A percentile compares a stretch with the other conserved stretches of the same genome.
Conservation (phyloP, 108 stramenopile genomes). For the Licmophora abbreviata region DNA sequence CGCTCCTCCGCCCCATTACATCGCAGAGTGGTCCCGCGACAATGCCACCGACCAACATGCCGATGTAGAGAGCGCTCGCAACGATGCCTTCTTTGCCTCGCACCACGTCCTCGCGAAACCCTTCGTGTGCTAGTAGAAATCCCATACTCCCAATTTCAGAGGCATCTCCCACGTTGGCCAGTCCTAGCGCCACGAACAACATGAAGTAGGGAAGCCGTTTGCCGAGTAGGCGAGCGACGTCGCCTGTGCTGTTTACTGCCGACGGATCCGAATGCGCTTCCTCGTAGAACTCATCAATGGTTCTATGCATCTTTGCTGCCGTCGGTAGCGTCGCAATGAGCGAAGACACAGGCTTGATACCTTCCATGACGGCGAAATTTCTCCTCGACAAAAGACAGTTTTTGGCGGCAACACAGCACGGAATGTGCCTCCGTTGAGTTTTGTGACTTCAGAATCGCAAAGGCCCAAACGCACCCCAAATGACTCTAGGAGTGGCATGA, state of each 20-base stretch:
- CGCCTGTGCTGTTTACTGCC: neutral
- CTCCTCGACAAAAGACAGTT: too few relatives aligned
- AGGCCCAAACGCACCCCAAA: too few relatives aligned
- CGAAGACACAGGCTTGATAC: too few relatives aligned
- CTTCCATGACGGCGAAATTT: too few relatives aligned
- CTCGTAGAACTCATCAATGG: slow-evolving; percentile 3
- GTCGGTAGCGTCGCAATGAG: too few relatives aligned
- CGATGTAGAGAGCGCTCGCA: slow-evolving; percentile 59
- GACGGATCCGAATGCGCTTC: neutral
- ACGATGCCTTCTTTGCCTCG: slow-evolving; percentile 8
- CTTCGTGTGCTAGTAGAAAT: slow-evolving; percentile 8
- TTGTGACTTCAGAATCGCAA: too few relatives aligned
- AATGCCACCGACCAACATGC: slow-evolving; percentile 75
- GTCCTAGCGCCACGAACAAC: slow-evolving; percentile 45
- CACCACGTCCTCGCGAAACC: slow-evolving; percentile 9
- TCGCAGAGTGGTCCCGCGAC: slow-evolving; percentile 52
- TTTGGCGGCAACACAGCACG: too few relatives aligned
- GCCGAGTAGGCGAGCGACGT: too few relatives aligned
- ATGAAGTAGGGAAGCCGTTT: slow-evolving; percentile 1
- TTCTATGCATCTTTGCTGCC: too few relatives aligned
- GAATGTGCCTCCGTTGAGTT: too few relatives aligned
- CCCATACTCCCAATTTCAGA: slow-evolving; percentile 43
- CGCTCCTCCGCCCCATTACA: slow-evolving; percentile 47
- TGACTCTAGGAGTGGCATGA: too few relatives aligned
- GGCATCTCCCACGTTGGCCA: slow-evolving; percentile 67